These are phyloP conservation scores for Argentina anserina DNA, from an alignment of 306 rosid genomes.

Conservation along the genomic window DNA sequence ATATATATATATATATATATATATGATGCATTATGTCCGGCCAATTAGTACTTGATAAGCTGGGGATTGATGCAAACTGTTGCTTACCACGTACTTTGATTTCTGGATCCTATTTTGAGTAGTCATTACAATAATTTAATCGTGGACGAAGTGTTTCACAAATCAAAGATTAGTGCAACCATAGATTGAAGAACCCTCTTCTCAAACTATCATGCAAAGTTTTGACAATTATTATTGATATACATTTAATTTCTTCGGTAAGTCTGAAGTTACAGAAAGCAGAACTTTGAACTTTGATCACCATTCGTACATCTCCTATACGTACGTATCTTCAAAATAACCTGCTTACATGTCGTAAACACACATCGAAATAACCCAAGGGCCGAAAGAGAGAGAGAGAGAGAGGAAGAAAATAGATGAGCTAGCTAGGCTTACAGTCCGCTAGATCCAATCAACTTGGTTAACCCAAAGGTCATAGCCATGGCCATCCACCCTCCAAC, in stretches of 20 bases:
- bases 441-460: constrained; percentile 75
- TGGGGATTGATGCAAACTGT: not conserved
- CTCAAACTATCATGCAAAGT: not conserved
- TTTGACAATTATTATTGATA: not conserved
- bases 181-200: too few species aligned
- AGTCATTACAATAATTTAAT: too few species aligned
- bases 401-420: not conserved
- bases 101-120: too few species aligned
- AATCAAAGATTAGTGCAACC: too few species aligned
- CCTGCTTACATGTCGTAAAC: not conserved
- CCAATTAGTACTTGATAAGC: not conserved
- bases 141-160: too few species aligned
- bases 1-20: too few species aligned
- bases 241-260: not conserved
- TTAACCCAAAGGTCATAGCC: constrained; percentile 74
- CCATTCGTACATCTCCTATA: not conserved
- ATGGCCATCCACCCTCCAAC: constrained; percentile 94
- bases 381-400: not conserved
- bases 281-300: not conserved
- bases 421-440: constrained; percentile 32
- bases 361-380: not conserved
- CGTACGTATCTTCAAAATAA: not conserved
- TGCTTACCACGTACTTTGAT: too few species aligned
- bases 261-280: not conserved
- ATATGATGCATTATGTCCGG: not conserved